Evolutionary conservation across 345 rosid genomes (phyloP).

Genomic region (Salix brachista): DNA sequence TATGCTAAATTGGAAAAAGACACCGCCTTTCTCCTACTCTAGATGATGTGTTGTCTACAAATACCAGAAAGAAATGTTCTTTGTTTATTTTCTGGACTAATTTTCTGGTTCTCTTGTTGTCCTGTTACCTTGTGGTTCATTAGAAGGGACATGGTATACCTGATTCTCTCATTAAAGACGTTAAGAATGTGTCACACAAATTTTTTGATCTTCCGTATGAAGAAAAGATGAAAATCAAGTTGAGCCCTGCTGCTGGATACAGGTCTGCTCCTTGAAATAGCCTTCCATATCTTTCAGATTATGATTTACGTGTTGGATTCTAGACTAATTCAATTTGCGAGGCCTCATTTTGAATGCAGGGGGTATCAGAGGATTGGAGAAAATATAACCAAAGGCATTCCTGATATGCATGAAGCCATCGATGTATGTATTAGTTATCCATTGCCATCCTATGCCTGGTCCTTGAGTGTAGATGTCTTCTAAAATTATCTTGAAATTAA

Average conservation of each 20-base stretch:
- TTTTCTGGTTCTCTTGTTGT: not conserved
- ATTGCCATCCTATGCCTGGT: not conserved
- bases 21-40: not conserved
- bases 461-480: not conserved
- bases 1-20: too few species aligned
- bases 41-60: too few species aligned
- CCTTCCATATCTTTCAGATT: not conserved
- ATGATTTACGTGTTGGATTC: not conserved
- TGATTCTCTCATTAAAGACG: slow-evolving; percentile 48
- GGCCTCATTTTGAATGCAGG: slow-evolving; percentile 42
- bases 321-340: not conserved
- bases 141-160: slow-evolving; percentile 83
- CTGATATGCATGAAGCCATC: slow-evolving; percentile 81
- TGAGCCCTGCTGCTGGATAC: slow-evolving; percentile 71
- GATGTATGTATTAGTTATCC: slow-evolving; percentile 46
- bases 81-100: not conserved
- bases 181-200: slow-evolving; percentile 39
- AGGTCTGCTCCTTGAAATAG: slow-evolving; percentile 38
- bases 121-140: slow-evolving; percentile 20
- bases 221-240: slow-evolving; percentile 63
- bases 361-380: slow-evolving; percentile 81
- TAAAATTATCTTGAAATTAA: not conserved
- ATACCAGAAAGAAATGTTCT: not conserved
- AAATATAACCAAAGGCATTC: slow-evolving; percentile 75
- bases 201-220: slow-evolving; percentile 60